These are phyloP conservation scores for Coriolopsis trogii DNA, from an alignment of 1,284 basidiomycete genomes.

Conservation along the genomic window DNA sequence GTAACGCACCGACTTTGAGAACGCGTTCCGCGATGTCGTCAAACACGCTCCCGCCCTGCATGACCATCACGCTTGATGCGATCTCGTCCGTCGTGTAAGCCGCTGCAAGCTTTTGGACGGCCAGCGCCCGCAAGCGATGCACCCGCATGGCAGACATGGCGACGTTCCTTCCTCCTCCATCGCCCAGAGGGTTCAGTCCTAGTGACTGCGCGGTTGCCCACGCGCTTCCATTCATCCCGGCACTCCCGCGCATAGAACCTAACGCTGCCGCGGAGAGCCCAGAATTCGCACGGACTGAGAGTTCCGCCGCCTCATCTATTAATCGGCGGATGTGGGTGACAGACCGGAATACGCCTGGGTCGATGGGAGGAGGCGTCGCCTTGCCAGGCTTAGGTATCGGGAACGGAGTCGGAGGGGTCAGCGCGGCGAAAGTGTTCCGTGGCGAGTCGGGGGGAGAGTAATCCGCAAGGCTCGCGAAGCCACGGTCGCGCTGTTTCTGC, in stretches of 20 bases:
- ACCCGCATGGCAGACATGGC: conserved; percentile 83
- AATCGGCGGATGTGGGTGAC: conserved; percentile 72
- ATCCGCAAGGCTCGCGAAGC: conserved; percentile 48
- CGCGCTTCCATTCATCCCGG: conserved; percentile 40
- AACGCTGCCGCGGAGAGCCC: conserved; percentile 74
- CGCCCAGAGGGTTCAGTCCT: conserved; percentile 57
- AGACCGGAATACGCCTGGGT: conserved; percentile 79
- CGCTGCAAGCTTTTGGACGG: conserved; percentile 80
- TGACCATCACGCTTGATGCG: conserved; percentile 86
- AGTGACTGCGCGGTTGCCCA: conserved; percentile 65
- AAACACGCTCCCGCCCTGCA: conserved; percentile 87
- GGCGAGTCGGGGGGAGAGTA: conserved; percentile 59
- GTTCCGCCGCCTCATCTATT: conserved; percentile 83
- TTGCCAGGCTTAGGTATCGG: conserved; percentile 59
- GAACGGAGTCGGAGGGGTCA: conserved; percentile 46
- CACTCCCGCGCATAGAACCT: conserved; percentile 55
- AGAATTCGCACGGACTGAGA: conserved; percentile 80
- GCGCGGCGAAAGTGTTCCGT: conserved; percentile 38
- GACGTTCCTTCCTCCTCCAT: conserved; percentile 62
- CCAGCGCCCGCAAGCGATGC: conserved; percentile 73
- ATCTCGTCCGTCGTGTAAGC: conserved; percentile 85
- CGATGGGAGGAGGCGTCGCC: conserved; percentile 77
- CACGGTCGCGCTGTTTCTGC: conserved; percentile 38
- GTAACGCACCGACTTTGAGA: conserved; percentile 64
- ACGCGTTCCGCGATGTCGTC: conserved; percentile 85